Evolutionary conservation across 192 early-diverging fungal species (phyloP).

Genomic region (Backusella parvicylindrica): DNA sequence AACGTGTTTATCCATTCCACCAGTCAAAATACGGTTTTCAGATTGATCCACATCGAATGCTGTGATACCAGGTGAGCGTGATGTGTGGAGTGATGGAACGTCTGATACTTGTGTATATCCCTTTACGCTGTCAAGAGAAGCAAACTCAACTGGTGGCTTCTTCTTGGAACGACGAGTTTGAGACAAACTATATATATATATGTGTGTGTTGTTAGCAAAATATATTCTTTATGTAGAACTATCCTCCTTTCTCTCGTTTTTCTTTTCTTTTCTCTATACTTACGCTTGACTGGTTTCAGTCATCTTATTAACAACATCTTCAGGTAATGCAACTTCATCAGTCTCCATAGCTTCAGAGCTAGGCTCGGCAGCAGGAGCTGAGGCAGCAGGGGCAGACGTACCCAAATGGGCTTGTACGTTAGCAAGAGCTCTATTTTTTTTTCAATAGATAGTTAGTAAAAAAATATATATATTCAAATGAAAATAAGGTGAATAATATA

Average conservation of each 20-base stretch:
- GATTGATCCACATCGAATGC: conserved; percentile 53
- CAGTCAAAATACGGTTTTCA: conserved; percentile 69
- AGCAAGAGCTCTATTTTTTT: conserved; percentile 46
- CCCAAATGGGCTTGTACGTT: conserved; percentile 58
- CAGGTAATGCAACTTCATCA: conserved; percentile 40
- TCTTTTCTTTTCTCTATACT: not conserved
- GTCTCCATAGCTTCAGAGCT: conserved; percentile 49
- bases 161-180: conserved; percentile 67
- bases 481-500: not conserved
- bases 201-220: not conserved
- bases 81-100: conserved; percentile 65
- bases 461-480: not conserved
- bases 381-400: conserved; percentile 38
- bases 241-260: not conserved
- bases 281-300: conserved; percentile 50
- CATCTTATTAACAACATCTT: conserved; percentile 48
- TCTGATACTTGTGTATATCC: conserved; percentile 46
- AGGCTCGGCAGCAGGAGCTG: conserved; percentile 24
- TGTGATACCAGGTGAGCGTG: conserved; percentile 69
- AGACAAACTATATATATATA: conserved; percentile 44
- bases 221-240: conserved; percentile 16
- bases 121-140: conserved; percentile 64
- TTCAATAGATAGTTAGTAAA: not conserved
- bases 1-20: conserved; percentile 76
- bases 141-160: conserved; percentile 72